Evolutionary conservation across 306 rosid species (phyloP), one percentile per base, ranked within the genome.

Genomic region (Malus fusca): DNA sequence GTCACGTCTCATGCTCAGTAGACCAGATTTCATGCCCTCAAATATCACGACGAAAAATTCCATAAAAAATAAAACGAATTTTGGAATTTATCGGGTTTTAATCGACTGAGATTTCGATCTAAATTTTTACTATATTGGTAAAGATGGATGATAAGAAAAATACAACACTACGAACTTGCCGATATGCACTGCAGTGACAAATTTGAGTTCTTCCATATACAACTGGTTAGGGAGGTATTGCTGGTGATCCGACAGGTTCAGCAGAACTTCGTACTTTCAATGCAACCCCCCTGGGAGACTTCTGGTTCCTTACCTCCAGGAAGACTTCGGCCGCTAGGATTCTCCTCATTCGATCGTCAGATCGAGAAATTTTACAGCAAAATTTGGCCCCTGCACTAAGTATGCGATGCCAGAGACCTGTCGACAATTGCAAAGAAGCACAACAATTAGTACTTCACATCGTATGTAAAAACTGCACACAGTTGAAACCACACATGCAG

Each of bases 341-440:
- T 35, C 26, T n/a, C 17, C 66, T 17, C 40, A 55, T 53, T 52
- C 64, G 4, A 10, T 22, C 10, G 25, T 35, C 28, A 17, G 48
- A n/a, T 23, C 55, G 56, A 56, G 72, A 58, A 26, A 69, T 26
- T 33, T 6, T 19, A 46, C 43, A 33, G 67, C 75, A 77, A 66
- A 68, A 82, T 61, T 73, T 67, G 60, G 69, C n/a, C 35, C 70
- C 81, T 65, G 80, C 69, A 64, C 61, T 52, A 42, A 15, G 21
- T 25, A 28, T 22, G 56, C 8, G 48, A 26, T 53, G 19, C 52
- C 44, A 22, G 12, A 51, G 19, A 70, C 62, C 59, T 26, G n/a
- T 19, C 63, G n/a, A 70, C 15, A 3, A 6, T 26, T 17, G 18
- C 42, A 70, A 12, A 2, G 10, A 35, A 35, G 2, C 4, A 37